Base-by-base conservation (phyloP, 139 green algal species). In the Coelastrella sp. region DNA sequence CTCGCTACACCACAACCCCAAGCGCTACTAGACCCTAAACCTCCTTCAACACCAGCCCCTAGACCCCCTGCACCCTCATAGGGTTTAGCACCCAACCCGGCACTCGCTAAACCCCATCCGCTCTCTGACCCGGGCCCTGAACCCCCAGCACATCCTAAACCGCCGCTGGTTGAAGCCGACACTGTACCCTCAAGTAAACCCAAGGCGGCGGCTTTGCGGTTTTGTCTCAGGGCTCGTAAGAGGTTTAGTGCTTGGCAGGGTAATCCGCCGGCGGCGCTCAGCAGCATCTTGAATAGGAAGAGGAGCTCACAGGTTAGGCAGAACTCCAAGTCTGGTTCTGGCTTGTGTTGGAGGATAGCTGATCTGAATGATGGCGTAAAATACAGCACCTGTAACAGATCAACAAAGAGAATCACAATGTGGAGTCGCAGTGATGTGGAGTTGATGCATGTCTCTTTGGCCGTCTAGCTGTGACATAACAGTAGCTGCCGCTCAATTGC, bases 281-380 rank as follows among this genome's bases (percentile, higher is more conserved):
- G 66, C 85, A 99, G 91, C 96, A 99, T 99, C 60, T 94, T 89
- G 77, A 98, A 96, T 25, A 99, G 92, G 83, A 98, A 94, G 2
- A 79, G 73, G 41, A 98, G 85, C 91, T 99, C 96, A 68, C 90
- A 94, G 3, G 91, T 90, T 32, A 99, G 92, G 87, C 92, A 97
- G 88, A 98, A 98, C 88, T 99, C 96, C 25, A 75, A 50, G 15
- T 92, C 86, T 0, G 92, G 90, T 78, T 98, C 92, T 5, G 95
- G 96, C 0, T 60, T 73, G 78, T 96, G 87, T 15, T 41, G n/a
- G 76, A 96, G 88, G 41, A 96, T 84, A 11, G 89, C 82, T 5
- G 83, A 86, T 2, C 92, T 86, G 50, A 98, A 87, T 25, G 79
- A 72, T 1, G 94, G 96, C 2, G 89, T 92, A 89, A 98, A 98